Conservation (phyloP, 2,329 filamentous ascomycete genomes). For the Microcyclospora pomicola region DNA sequence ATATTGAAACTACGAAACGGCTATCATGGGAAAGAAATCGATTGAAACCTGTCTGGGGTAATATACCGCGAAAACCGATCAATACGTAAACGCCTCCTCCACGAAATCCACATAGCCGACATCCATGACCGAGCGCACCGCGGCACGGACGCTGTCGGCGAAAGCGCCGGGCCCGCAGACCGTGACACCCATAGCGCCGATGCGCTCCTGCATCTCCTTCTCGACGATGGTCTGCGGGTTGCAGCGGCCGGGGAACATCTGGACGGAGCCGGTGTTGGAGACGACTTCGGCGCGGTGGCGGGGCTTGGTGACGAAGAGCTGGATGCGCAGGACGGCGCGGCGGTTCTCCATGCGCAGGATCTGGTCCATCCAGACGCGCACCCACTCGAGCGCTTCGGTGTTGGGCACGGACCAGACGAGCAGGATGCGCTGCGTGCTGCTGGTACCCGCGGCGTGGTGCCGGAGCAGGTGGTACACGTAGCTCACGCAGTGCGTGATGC, state of each 20-base stretch:
- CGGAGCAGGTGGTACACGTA: slow-evolving; percentile 59
- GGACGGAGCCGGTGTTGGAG: slow-evolving; percentile 42
- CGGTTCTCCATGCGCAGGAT: slow-evolving; percentile 46
- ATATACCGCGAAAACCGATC: slow-evolving; percentile 1
- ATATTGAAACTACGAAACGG: too few relatives aligned
- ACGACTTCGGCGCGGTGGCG: slow-evolving; percentile 40
- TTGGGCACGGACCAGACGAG: slow-evolving; percentile 70
- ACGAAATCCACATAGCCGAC: slow-evolving; percentile 46
- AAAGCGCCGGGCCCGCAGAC: slow-evolving; percentile 51
- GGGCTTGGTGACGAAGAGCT: slow-evolving; percentile 50
- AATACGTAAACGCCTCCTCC: slow-evolving; percentile 55
- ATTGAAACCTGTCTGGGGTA: too few relatives aligned
- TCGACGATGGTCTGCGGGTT: slow-evolving; percentile 42
- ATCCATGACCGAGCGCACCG: slow-evolving; percentile 37
- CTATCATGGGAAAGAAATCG: too few relatives aligned
- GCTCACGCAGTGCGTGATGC: slow-evolving; percentile 66
- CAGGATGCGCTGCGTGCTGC: slow-evolving; percentile 56
- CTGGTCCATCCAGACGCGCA: slow-evolving; percentile 52
- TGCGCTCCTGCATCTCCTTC: slow-evolving; percentile 37
- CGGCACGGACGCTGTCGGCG: slow-evolving; percentile 45
- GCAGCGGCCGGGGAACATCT: slow-evolving; percentile 48
- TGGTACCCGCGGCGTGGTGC: slow-evolving; percentile 54
- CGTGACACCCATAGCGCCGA: slow-evolving; percentile 47
- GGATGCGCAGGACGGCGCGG: slow-evolving; percentile 44
- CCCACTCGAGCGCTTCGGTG: slow-evolving; percentile 50